Base-by-base conservation (phyloP, 495 filamentous ascomycete genomes). In the Venustampulla echinocandica region DNA sequence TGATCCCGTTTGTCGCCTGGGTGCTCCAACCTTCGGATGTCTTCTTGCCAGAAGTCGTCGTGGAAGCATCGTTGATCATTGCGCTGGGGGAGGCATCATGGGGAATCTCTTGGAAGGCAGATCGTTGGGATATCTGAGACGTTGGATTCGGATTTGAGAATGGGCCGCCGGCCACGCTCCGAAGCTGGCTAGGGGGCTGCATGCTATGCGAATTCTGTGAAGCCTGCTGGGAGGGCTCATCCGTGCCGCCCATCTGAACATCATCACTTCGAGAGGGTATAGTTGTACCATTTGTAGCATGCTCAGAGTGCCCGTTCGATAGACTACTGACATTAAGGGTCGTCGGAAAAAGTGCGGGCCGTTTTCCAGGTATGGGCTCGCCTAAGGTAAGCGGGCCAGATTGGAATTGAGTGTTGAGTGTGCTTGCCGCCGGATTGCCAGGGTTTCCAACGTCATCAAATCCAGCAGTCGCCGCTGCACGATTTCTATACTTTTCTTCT, bases 31-130 rank as follows among this genome's bases (percentile, higher is more conserved):
- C 24, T 60, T 53, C 66, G 53, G 5, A 56, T 2, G 80, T 84
- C 54, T 85, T 88, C 53, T 86, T 80, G 28, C 83, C 78, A 3
- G 83, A 87, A 32, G 84, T 84, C n/a, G 85, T 88, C 0, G 87
- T 92, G 6, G 89, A 94, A 3, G 88, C 89, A 55, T 89, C 84
- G 54, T 95, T 95, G 21, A 76, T 64, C 49, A 90, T 79, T 35
- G 86, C 84, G 2, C 72, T 78, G 3, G 84, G 78, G 41, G 88
- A 81, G 24, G 88, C 82, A 11, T 84, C 84, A 7, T 78, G 76
- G 9, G 83, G 80, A 60, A 95, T 73, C 18, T 83, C 76, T 3
- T 85, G 89, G 40, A 88, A 70, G 0, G 75, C 79, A 6, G 82
- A 85, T 32, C 73, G 70, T 62, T 95, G 89, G 3, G 86, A 78